Evolutionary conservation across 208 protist genomes (phyloP), one percentile per base, ranked within the genome.

Genomic region (Trichomonas tenax): DNA sequence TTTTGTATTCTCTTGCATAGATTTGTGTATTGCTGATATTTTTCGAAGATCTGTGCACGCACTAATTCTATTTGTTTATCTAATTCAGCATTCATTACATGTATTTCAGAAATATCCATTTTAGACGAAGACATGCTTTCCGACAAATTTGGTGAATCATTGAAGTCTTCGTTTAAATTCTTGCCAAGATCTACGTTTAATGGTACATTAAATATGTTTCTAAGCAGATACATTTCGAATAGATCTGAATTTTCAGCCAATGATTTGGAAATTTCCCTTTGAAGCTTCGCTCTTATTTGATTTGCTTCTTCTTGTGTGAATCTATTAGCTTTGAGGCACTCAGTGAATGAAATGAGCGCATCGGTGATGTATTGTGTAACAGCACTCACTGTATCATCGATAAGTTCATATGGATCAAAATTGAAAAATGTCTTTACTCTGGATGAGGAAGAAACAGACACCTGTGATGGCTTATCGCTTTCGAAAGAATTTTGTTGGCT

Each of bases 151-250:
- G 58, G 26, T 17, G 11, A n/a, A 3, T 72, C 58, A 31, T 17
- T 8, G 26, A 72, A 72, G 26, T 72, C 26, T 31, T 72, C 26
- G 4, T 17, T 72, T 17, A 72, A 17, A n/a, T n/a, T n/a, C 4
- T 17, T 3, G 26, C 21, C 58, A 17, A 93, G 31, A 51, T 93
- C 86, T 17, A 51, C 26, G 10, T 23, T 38, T 34, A 93, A 21
- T 34, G 86, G 34, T 17, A 93, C 46, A 93, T 93, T 26, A 38
- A 93, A 93, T n/a, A 93, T 93, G 15, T 93, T 93, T 51, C 86
- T 4, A 8, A 93, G 17, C 17, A 93, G 8, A 15, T 93, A 93
- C n/a, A 93, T 48, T 51, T 93, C 86, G 31, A 93, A 93, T 51
- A 41, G 41, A 51, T 93, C 86, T 38, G 86, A 4, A 40, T 93